Conservation (phyloP, 768 basidiomycete genomes). For the Termitomyces sp. region DNA sequence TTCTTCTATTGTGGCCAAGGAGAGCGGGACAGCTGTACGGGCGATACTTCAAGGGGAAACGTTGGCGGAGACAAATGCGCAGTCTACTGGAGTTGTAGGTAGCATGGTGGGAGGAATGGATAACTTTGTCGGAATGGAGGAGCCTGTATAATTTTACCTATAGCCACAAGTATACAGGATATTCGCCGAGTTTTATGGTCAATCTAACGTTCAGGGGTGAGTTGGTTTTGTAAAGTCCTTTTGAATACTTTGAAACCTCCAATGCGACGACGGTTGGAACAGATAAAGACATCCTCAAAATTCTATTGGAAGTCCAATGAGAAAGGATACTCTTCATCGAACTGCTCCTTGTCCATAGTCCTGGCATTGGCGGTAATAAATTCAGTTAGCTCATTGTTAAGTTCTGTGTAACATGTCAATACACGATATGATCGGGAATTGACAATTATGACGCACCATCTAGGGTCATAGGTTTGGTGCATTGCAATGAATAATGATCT, state of each 20-base stretch:
- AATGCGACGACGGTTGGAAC: background rate
- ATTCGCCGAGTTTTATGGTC: background rate
- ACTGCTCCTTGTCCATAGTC: conserved; percentile 10
- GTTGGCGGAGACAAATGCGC: conserved; percentile 11
- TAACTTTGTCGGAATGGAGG: conserved; percentile 41
- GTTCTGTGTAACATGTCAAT: background rate
- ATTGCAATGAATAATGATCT: conserved; percentile 8
- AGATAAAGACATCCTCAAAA: background rate
- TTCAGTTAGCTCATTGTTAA: conserved; percentile 5
- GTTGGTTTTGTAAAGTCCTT: background rate
- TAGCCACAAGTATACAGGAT: background rate
- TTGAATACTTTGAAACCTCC: background rate
- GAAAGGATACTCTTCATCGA: conserved; percentile 6
- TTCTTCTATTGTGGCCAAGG: conserved; percentile 44
- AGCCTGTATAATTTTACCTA: conserved; percentile 22
- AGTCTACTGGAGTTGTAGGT: conserved; percentile 21
- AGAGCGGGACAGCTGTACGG: conserved; percentile 39
- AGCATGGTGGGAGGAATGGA: conserved; percentile 29
- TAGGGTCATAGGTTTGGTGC: conserved; percentile 5
- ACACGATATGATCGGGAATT: background rate
- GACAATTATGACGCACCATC: background rate
- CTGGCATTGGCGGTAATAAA: conserved; percentile 1
- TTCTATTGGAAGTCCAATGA: background rate
- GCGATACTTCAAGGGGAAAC: conserved; percentile 24
- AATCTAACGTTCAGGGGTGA: background rate